Evolutionary conservation across 192 early-diverging fungal species (phyloP), one percentile per base, ranked within the genome.

Genomic region (Coemansia sp.): DNA sequence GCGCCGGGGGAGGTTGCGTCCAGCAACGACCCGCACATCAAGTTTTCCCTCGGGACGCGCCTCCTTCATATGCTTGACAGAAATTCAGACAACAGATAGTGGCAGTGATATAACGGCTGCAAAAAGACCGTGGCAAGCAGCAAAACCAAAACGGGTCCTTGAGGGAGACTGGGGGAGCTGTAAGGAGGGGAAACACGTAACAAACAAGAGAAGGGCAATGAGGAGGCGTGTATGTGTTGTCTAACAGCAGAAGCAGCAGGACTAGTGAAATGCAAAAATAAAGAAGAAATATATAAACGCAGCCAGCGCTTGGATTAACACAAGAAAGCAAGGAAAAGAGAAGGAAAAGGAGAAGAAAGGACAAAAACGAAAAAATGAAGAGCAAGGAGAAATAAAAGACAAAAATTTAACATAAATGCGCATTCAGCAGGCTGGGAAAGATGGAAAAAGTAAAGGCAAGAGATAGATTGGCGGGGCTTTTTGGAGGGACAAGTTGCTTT

Each of bases 1-100:
- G 42, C 76, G 70, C 60, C 78, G 72, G 32, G 76, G 76, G 13
- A 85, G 65, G 36, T 82, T 69, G 51, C 80, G 79, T 10, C 84
- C 84, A 21, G 70, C 71, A 19, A 82, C 71, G 18, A 85, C 73
- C 58, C 73, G 72, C 22, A 85, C 65, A 41, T 81, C 72, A 12
- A 85, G 79, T 32, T 54, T 70, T 41, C 83, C 83, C 26, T 78
- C 81, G 47, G 66, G 49, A 37, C 59, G 63, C 22, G 10, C 63
- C 46, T 64, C 55, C 40, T 39, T 41, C 67, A 69, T 66, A 52
- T 19, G 57, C 57, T 41, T 16, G 13, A 16, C 4, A 40, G 10
- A 22, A 39, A 59, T 18, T 32, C 36, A 41, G 39, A 37, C 8
- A 59, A 59, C 26, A 37, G n/a, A 37, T 59, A 37, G 4, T 18